phyloP scores from a whole-genome alignment of 345 rosid species.

The Abelmoschus esculentus region DNA sequence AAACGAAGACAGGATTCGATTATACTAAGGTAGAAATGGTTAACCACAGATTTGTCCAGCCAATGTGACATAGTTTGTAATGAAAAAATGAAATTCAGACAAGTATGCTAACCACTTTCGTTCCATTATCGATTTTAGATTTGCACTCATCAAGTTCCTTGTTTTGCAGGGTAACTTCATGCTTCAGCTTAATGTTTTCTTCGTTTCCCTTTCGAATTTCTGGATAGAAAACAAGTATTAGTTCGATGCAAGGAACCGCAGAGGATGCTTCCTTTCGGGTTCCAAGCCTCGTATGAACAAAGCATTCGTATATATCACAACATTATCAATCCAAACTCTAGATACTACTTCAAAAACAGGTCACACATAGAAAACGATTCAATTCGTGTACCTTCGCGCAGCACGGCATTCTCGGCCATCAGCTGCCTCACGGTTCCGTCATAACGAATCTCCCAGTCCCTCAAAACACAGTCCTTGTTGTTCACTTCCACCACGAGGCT shows the following conservation, averaged over 20 bases:
- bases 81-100: neutral
- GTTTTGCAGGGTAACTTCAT: neutral
- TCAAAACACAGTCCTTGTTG: neutral
- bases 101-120: neutral
- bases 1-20: neutral
- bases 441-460: neutral
- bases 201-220: constrained; percentile 11
- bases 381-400: constrained; percentile 5
- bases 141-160: constrained; percentile 12
- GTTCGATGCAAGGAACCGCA: too few species aligned
- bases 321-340: neutral
- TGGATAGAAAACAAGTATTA: neutral
- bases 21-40: neutral
- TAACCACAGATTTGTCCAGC: neutral
- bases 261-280: too few species aligned
- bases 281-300: too few species aligned
- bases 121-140: neutral
- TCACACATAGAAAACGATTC: too few species aligned
- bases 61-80: neutral
- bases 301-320: too few species aligned
- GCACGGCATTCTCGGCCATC: constrained; percentile 6
- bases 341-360: neutral
- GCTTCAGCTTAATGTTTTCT: constrained; percentile 2
- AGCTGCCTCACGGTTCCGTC: neutral
- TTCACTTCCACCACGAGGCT: constrained; percentile 6